Base-by-base conservation (phyloP, 2,329 filamentous ascomycete genomes). In the Neofusicoccum cordaticola region DNA sequence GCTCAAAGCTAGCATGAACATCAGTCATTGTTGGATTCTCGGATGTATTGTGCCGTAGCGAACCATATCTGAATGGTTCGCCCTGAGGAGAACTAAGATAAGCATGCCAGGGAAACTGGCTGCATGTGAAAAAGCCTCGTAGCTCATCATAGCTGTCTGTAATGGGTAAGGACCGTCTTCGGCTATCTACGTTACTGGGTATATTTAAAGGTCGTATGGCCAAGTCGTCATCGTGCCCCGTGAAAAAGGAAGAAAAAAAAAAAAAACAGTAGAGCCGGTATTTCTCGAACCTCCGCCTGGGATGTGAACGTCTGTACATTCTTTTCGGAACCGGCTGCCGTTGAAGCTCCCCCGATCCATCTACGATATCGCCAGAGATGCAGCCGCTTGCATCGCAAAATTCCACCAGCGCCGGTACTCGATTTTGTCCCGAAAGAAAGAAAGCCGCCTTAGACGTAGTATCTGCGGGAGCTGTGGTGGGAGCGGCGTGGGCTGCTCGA, bases 401-500 rank as follows among this genome's bases (percentile, higher is more conserved):
- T 47, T 12, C 56, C 56, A 11, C 56, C 60, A 31, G 50, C 60
- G 60, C 50, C 60, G 13, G 22, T 41, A 17, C 9, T 19, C 45
- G 45, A 52, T 31, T 27, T 11, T 42, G 27, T 62, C 44, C 22
- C 7, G 35, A 47, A 45, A 48, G 4, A 34, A 35, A 39, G 31
- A 19, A 13, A 2, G 22, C 17, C 17, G 22, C 2, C 42, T 64
- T 13, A 65, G 52, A 76, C 74, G 65, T 78, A 77, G 68, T 70
- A 65, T 19, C 69, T 63, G 60, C 76, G 74, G 66, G 71, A 72
- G 72, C 74, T 76, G 67, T 76, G 74, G 71, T 77, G 72, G 47
- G 74, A 76, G 66, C 71, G 74, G 56, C 77, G 73, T 1, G 76
- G 76, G 68, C 74, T 77, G 66, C 72, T 72, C 34, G 73, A 75